Evolutionary conservation across 179 eudicot genomes (phyloP).

Genomic region (Silene noctiflora): DNA sequence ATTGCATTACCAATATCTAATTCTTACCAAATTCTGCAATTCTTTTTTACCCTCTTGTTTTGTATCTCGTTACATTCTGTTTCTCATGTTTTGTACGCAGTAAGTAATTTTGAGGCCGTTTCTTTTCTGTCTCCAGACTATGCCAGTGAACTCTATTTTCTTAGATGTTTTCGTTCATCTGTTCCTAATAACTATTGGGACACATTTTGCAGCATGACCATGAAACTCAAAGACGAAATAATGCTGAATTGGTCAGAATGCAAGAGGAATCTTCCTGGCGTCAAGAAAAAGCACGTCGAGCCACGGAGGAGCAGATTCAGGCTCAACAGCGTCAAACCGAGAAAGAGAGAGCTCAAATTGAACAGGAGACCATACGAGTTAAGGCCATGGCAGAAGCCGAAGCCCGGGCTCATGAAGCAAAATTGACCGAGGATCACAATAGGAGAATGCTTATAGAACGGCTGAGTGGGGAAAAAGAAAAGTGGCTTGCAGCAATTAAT

Average conservation of each 20-base stretch:
- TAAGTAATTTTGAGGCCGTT: neutral
- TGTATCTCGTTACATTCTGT: neutral
- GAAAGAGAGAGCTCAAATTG: constrained; percentile 89
- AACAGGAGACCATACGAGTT: constrained; percentile 81
- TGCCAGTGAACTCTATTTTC: neutral
- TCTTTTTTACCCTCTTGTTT: neutral
- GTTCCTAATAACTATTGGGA: neutral
- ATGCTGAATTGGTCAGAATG: constrained; percentile 80
- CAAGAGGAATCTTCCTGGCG: constrained; percentile 82
- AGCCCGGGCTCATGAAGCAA: constrained; percentile 88
- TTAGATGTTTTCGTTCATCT: neutral
- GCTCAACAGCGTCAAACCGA: constrained; percentile 90
- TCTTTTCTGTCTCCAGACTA: neutral
- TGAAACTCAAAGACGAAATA: constrained; percentile 81
- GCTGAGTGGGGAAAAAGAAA: constrained; percentile 81
- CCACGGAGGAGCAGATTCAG: constrained; percentile 96
- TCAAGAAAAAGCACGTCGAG: constrained; percentile 74
- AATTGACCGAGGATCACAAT: constrained; percentile 79
- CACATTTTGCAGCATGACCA: constrained; percentile 66
- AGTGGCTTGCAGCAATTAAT: constrained; percentile 98
- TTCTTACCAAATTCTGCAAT: neutral
- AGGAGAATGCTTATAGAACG: constrained; percentile 79
- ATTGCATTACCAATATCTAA: neutral
- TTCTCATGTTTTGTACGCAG: neutral
- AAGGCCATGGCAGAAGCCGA: constrained; percentile 94